Evolutionary conservation across 1,284 basidiomycete species (phyloP), one percentile per base, ranked within the genome.

Genomic region (Dichomitus squalens): DNA sequence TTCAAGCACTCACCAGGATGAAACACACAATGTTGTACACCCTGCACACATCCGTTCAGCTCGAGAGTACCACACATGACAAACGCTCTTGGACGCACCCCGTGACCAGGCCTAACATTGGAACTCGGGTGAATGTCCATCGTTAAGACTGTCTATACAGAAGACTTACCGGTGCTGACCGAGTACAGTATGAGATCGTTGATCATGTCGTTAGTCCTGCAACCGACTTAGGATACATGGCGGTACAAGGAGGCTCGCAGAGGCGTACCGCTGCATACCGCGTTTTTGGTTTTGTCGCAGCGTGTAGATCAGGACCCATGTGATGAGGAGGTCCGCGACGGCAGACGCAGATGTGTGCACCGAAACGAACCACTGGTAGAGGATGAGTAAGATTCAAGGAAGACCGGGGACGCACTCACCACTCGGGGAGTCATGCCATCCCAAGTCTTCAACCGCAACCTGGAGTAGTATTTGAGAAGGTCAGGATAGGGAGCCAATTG

Each of bases 21-120:
- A 53, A 53, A 18, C 52, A 53, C n/a, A 53, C 43, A 21, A 43
- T 14, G 20, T 53, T 44, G 52, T 53, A 53, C 7, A 53, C 20
- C 23, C 52, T 53, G 21, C n/a, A n/a, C n/a, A 9, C 14, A 21
- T 34, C 12, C 7, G 20, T 12, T 47, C 27, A 47, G 31, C 27
- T 18, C 18, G 18, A 18, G 31, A 20, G 29, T 16, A 31, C n/a
- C 31, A 34, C 20, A n/a, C 27, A 33, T n/a, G 2, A 2, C 3
- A 18, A 8, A 6, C 5, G 9, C 6, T 21, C 7, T 21, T 47
- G 8, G 11, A 47, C 44, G 44, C 44, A 47, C 44, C 44, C 44
- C 11, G 44, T 47, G 5, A 47, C 31, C 4, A 47, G 23, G 23
- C 41, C 34, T 41, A n/a, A 36, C 6, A 6, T 11, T 21, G 12